Evolutionary conservation across 306 rosid genomes (phyloP).

Genomic region (Neltuma alba): DNA sequence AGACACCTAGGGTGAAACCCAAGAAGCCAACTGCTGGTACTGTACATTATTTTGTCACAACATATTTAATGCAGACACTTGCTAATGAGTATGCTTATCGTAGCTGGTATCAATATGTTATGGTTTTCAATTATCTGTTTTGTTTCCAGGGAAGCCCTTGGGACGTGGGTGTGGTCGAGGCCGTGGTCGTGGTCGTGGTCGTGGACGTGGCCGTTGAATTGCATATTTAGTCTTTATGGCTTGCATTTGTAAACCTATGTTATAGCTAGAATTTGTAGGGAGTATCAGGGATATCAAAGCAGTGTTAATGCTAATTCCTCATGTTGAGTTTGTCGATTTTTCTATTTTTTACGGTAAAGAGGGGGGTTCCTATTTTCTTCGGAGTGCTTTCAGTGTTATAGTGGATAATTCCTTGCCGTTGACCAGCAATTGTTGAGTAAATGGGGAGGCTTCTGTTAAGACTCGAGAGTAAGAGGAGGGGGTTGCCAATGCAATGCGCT

Average conservation of each 20-base stretch:
- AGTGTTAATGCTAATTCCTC: slow-evolving; percentile 22
- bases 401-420: slow-evolving; percentile 13
- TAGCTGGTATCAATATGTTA: neutral
- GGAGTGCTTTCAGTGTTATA: slow-evolving; percentile 9
- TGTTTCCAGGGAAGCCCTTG: slow-evolving; percentile 9
- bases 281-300: slow-evolving; percentile 29
- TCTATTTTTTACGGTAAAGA: neutral
- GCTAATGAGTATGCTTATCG: neutral
- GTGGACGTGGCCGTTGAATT: neutral
- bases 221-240: neutral
- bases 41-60: neutral
- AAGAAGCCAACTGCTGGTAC: slow-evolving; percentile 21
- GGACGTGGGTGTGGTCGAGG: neutral
- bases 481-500: neutral
- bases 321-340: slow-evolving; percentile 31
- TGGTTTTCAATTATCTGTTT: neutral
- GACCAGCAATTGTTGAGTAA: neutral
- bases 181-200: neutral
- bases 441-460: neutral
- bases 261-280: neutral
- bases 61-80: neutral
- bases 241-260: neutral
- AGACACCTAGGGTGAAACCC: neutral
- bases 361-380: neutral
- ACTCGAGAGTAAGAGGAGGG: neutral